These are phyloP conservation scores for Inonotus obliquus DNA, from an alignment of 1,284 basidiomycete species.

Conservation along the genomic window DNA sequence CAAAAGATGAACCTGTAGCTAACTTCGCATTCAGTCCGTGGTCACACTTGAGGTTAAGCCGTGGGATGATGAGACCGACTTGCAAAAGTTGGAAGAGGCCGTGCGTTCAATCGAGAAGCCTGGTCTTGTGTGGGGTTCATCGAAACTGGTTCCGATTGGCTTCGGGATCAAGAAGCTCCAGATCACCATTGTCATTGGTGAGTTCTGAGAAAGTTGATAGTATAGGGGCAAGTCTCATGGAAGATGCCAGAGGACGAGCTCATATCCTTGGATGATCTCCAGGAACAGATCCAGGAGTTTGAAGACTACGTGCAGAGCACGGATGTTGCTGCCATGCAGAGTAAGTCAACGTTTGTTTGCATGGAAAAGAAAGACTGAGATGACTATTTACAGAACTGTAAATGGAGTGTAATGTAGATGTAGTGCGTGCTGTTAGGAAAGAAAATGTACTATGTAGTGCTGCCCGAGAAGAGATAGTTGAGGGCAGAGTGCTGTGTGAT, in stretches of 20 bases:
- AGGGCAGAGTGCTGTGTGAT: not conserved
- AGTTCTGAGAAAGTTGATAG: constrained; percentile 28
- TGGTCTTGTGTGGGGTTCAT: constrained; percentile 93
- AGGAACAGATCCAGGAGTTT: constrained; percentile 83
- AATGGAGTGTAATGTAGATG: not conserved
- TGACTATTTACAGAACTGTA: constrained; percentile 9
- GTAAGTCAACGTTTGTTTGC: constrained; percentile 39
- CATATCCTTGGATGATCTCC: constrained; percentile 91
- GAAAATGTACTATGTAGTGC: not conserved
- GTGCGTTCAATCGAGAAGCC: constrained; percentile 89
- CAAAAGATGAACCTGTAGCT: constrained; percentile 13
- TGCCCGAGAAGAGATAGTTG: not conserved
- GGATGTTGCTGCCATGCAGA: constrained; percentile 89
- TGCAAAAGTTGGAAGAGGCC: constrained; percentile 77
- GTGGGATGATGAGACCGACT: constrained; percentile 99
- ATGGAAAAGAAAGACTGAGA: not conserved
- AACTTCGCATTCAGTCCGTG: constrained; percentile 58
- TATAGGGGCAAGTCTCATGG: not conserved
- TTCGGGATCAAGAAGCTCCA: constrained; percentile 92
- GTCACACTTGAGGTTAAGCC: constrained; percentile 98
- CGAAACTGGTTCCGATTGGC: constrained; percentile 90
- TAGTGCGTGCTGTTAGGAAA: not conserved
- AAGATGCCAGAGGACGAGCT: constrained; percentile 83
- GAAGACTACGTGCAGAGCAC: constrained; percentile 96
- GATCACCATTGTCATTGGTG: constrained; percentile 92